Conservation (phyloP, 73 alveolate species). For the Paramecium primaurelia region DNA sequence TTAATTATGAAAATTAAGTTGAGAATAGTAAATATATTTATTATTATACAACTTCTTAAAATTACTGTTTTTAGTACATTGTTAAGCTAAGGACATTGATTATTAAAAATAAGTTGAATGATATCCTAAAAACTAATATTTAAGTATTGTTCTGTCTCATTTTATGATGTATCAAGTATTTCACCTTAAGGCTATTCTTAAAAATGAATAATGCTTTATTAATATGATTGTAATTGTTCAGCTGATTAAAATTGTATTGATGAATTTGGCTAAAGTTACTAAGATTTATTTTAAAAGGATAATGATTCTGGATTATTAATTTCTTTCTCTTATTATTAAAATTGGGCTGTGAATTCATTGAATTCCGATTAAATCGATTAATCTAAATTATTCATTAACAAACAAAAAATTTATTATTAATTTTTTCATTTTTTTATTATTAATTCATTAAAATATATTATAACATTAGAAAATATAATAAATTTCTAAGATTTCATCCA, state of each 20-base stretch:
- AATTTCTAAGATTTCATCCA: background rate
- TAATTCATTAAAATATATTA: background rate
- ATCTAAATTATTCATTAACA: constrained; percentile 2
- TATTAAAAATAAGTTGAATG: background rate
- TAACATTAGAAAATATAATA: too few species aligned
- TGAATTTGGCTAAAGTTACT: background rate
- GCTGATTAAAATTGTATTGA: background rate
- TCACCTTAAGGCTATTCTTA: background rate
- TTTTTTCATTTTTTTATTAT: background rate
- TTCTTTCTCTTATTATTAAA: background rate
- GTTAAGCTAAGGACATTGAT: background rate
- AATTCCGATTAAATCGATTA: background rate
- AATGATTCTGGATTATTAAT: constrained; percentile 18
- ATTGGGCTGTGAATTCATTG: background rate
- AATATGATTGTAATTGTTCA: background rate
- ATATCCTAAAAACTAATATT: constrained; percentile 26
- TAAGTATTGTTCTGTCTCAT: background rate
- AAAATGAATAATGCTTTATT: background rate
- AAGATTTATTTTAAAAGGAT: background rate
- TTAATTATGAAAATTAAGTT: background rate
- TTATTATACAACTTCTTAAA: background rate
- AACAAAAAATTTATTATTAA: background rate
- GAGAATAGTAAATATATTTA: background rate
- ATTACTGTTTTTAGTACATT: background rate
- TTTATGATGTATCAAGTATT: background rate